phyloP scores from a whole-genome alignment of 345 rosid genomes.

The Pistacia atlantica region DNA sequence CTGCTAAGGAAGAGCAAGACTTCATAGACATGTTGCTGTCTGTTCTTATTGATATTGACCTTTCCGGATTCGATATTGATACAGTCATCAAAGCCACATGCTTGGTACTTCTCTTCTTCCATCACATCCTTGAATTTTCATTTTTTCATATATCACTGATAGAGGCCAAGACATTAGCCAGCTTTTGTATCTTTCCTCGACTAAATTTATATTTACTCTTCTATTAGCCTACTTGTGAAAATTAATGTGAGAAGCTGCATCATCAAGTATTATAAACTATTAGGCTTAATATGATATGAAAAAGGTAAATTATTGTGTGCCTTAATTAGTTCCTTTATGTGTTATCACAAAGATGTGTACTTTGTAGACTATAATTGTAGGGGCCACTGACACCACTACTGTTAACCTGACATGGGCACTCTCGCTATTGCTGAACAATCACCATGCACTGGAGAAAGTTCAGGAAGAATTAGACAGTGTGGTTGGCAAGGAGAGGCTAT shows the following conservation, averaged over 20 bases:
- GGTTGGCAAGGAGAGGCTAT: conserved; percentile 28
- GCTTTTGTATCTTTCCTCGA: neutral
- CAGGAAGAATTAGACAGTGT: conserved; percentile 29
- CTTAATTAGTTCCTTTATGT: neutral
- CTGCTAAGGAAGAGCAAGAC: conserved; percentile 18
- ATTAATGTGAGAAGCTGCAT: neutral
- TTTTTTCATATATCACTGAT: too few species aligned
- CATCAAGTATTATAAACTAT: neutral
- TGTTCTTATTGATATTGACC: conserved; percentile 23
- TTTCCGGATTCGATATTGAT: conserved; percentile 31
- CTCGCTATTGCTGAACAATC: conserved; percentile 26
- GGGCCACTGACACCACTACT: conserved; percentile 28
- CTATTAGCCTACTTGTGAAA: neutral
- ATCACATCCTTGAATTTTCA: neutral
- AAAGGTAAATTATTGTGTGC: neutral
- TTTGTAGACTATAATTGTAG: conserved; percentile 28
- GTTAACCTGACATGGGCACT: conserved; percentile 31
- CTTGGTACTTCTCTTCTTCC: conserved; percentile 23
- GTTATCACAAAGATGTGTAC: neutral
- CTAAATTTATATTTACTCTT: neutral
- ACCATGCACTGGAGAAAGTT: conserved; percentile 10
- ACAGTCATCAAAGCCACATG: conserved; percentile 38
- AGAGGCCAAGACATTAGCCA: too few species aligned
- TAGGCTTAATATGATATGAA: neutral
- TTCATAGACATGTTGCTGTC: conserved; percentile 40